phyloP scores from a whole-genome alignment of 2,329 filamentous ascomycete genomes.

The Arthrobotrys conoides region DNA sequence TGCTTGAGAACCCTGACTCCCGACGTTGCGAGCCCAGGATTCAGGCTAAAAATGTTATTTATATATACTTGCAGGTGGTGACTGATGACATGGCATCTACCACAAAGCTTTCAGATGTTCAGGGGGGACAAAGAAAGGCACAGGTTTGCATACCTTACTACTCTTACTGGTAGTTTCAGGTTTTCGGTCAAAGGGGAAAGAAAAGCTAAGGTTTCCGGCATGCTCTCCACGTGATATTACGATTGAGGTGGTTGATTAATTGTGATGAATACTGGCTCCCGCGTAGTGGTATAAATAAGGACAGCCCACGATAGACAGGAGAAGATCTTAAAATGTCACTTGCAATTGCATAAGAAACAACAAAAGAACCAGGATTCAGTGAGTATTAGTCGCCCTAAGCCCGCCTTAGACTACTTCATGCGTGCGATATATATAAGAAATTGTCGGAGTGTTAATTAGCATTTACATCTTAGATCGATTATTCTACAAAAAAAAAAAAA shows the following conservation, averaged over 20 bases:
- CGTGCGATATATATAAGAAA: too few relatives aligned
- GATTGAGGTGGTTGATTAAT: neutral
- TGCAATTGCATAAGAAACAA: too few relatives aligned
- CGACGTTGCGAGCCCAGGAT: slow-evolving; percentile 5
- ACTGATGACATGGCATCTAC: slow-evolving; percentile 19
- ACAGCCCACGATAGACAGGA: slow-evolving; percentile 11
- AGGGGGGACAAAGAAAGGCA: neutral
- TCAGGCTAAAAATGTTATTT: neutral
- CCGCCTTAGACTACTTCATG: too few relatives aligned
- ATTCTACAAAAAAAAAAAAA: too few relatives aligned
- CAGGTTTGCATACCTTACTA: neutral
- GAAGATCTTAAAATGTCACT: slow-evolving; percentile 10
- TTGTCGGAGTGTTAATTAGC: too few relatives aligned
- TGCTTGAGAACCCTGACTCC: slow-evolving; percentile 2
- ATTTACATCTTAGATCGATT: too few relatives aligned
- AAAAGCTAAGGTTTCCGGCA: neutral
- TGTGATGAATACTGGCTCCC: neutral
- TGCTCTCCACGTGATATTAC: neutral
- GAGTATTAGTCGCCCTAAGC: neutral
- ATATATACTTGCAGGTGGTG: neutral
- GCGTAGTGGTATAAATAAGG: slow-evolving; percentile 46
- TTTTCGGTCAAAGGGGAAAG: neutral
- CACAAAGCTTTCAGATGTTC: neutral
- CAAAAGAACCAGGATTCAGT: neutral
- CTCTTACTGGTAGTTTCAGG: neutral